Base-by-base conservation (phyloP, 805 yeast genomes). In the Candida ipomoeae region DNA sequence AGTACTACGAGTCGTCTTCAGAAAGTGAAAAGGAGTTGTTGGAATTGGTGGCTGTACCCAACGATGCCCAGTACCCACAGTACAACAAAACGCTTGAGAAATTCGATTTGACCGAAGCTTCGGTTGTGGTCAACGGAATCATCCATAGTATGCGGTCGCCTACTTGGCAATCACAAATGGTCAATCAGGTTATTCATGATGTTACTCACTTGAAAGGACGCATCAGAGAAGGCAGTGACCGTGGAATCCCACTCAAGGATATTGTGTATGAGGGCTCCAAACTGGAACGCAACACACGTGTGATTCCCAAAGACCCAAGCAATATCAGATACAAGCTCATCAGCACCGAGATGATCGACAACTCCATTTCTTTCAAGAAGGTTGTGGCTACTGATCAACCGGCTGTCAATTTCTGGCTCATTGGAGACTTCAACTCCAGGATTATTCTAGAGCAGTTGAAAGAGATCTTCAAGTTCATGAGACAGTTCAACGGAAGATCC, bases 81-180 rank as follows among this genome's bases (percentile, higher is more conserved):
- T 65, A 63, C 49, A 41, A 56, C 50, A 55, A 51, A 10, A 59
- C 69, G 6, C 61, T 69, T 11, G 46, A 55, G 11, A 59, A 51
- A 36, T 68, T 62, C 45, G 73, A 78, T 5, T 65, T 84, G 26
- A 58, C 59, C 0, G 62, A 64, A 1, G 83, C 92, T 0, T 64
- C 78, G 0, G 68, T 89, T 3, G 75, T 89, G 45, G 80, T 82
- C 29, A 87, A 92, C 64, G 98, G 98, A 40, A 83, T 84, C 6
- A 75, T 87, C 15, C 68, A 73, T 51, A 76, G 75, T 3, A 73
- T 84, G 56, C 71, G 67, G 35, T 67, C 71, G 4, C 62, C 74
- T 1, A 70, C 75, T 3, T 85, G 89, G 86, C 82, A 82, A 53
- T 69, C 69, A 40, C 62, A 77, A 1, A 64, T 85, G 59, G 74